phyloP scores from a whole-genome alignment of 192 early-diverging fungal species.

The Chytriomyces confervae region DNA sequence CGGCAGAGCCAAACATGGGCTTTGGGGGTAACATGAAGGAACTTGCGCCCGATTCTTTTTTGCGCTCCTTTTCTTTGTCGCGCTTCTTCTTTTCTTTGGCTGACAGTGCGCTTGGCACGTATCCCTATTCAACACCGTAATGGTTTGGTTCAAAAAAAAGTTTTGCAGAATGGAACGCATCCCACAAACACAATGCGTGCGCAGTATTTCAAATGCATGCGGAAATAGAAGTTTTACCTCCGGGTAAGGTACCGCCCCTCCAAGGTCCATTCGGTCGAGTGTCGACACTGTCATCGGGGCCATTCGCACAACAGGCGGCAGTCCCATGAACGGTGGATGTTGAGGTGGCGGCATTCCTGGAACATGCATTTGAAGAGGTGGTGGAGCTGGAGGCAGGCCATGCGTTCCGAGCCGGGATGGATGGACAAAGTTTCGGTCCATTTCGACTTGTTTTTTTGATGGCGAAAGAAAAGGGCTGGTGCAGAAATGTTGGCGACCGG shows the following conservation, averaged over 20 bases:
- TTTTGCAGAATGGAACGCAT: not conserved
- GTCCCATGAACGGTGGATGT: no score
- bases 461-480: no score
- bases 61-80: not conserved
- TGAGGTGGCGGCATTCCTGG: no score
- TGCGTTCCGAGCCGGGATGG: no score
- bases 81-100: conserved; percentile 10
- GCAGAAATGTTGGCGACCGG: no score
- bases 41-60: not conserved
- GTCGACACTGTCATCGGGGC: not conserved
- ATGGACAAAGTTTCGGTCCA: no score
- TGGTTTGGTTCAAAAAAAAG: not conserved
- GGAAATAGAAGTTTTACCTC: not conserved
- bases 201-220: not conserved
- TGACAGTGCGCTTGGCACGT: conserved; percentile 16
- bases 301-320: no score
- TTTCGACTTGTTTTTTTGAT: no score
- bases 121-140: not conserved
- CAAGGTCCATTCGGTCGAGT: conserved; percentile 15
- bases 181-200: not conserved
- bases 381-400: no score
- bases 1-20: not conserved
- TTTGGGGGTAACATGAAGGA: conserved; percentile 11
- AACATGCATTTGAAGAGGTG: no score
- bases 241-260: conserved; percentile 15